Base-by-base conservation (phyloP, 192 early-diverging fungal genomes). In the Cetraspora pellucida region DNA sequence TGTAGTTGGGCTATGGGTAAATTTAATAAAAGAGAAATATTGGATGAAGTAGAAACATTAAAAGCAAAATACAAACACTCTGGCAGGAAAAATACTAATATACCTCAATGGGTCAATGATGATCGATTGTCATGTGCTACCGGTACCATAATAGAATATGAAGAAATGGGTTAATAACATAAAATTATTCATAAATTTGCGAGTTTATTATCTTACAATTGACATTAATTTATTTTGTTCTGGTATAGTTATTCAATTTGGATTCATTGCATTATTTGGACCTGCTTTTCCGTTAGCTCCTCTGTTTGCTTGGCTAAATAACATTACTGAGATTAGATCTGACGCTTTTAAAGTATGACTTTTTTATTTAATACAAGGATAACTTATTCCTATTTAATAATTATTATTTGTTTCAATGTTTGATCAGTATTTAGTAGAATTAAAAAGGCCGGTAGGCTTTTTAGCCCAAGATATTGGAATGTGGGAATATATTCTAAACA, bases 261-360 rank as follows among this genome's bases (percentile, higher is more conserved):
- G 91, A 11, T 93, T 88, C 80, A 84, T 93, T 58, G 79, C 85
- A 8, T 75, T 93, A 50, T 92, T 94, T 80, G 87, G 88, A 4
- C 74, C 79, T 30, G 85, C 89, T 1, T 92, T 91, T 72, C 93
- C 93, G 13, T 79, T 94, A 23, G 91, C 90, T 3, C 88, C 92
- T 4, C 66, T 90, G 27, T 86, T 93, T 79, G 89, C 91, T 17
- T 78, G 87, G 66, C 10, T 90, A 11, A 87, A 88, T 80, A 91
- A 89, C 60, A 11, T 81, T 19, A 50, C 89, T 17, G 91, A 91
- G 73, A 84, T 92, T 27, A 83, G 89, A n/a, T 81, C 87, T 17
- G 91, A 87, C 81, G 84, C 85, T 17, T 80, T 69, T 25, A 84
- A 82, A 77, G 47, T 87, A 68, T 45, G 71, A 19, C 16, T 13